Conservation (phyloP, 352 stramenopile genomes). For the Discostella stelligera region DNA sequence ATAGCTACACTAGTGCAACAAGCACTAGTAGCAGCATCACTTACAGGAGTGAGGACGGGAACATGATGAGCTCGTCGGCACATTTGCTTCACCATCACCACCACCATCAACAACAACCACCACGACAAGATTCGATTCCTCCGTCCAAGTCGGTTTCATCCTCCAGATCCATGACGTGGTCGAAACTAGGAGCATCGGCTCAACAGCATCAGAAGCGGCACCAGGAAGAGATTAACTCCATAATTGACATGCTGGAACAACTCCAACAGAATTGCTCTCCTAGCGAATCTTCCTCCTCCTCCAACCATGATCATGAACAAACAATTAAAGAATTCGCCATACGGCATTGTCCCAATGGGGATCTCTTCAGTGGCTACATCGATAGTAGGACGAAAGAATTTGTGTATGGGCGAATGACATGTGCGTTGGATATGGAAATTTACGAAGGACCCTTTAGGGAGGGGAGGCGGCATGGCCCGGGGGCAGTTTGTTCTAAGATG, state of each 20-base stretch:
- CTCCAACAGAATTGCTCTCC: constrained; percentile 14
- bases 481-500: constrained; percentile 39
- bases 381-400: constrained; percentile 21
- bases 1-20: too few species aligned
- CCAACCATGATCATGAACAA: background rate
- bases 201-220: background rate
- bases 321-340: constrained; percentile 22
- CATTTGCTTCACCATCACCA: background rate
- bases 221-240: constrained; percentile 10
- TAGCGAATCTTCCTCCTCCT: background rate
- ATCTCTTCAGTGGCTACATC: constrained; percentile 41
- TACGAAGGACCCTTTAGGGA: constrained; percentile 43
- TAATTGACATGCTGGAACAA: constrained; percentile 4
- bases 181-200: background rate
- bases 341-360: constrained; percentile 39
- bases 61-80: background rate
- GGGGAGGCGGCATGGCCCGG: constrained; percentile 33
- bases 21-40: too few species aligned
- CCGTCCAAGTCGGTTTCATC: background rate
- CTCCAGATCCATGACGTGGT: too few species aligned
- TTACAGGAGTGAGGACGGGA: too few species aligned
- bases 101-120: background rate
- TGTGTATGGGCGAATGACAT: constrained; percentile 34
- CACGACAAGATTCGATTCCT: background rate
- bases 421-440: constrained; percentile 30